Evolutionary conservation across 257 asterid species (phyloP).

Genomic region (Ehretia macrophylla): DNA sequence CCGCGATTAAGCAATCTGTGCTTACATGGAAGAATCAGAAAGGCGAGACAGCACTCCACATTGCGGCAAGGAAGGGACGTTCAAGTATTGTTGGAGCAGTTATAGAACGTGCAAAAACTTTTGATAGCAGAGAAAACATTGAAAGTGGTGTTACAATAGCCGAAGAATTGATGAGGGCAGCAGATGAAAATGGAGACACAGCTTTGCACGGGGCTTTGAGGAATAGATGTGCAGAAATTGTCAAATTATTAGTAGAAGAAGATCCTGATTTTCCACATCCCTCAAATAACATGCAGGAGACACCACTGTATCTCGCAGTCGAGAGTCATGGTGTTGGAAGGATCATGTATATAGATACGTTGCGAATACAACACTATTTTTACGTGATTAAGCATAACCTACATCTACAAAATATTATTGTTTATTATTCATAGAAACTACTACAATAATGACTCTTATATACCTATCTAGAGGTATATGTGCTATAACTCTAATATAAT

Average conservation of each 20-base stretch:
- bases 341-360: slow-evolving; percentile 11
- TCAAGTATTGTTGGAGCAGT: not conserved
- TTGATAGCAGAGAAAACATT: not conserved
- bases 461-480: no score
- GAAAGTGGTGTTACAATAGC: not conserved
- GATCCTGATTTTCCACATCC: not conserved
- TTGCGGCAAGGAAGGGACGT: slow-evolving; percentile 2
- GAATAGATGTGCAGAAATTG: not conserved
- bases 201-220: slow-evolving; percentile 11
- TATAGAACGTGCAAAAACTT: not conserved
- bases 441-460: no score
- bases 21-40: not conserved
- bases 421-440: no score
- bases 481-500: no score
- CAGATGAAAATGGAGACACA: not conserved
- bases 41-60: slow-evolving; percentile 2
- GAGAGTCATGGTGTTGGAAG: no score
- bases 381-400: no score
- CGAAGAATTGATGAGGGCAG: not conserved
- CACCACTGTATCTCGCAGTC: no score
- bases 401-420: no score
- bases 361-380: no score
- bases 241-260: not conserved
- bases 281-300: not conserved
- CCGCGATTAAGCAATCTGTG: not conserved